Conservation (phyloP, 2,329 filamentous ascomycete species). For the Colletotrichum navitas region DNA sequence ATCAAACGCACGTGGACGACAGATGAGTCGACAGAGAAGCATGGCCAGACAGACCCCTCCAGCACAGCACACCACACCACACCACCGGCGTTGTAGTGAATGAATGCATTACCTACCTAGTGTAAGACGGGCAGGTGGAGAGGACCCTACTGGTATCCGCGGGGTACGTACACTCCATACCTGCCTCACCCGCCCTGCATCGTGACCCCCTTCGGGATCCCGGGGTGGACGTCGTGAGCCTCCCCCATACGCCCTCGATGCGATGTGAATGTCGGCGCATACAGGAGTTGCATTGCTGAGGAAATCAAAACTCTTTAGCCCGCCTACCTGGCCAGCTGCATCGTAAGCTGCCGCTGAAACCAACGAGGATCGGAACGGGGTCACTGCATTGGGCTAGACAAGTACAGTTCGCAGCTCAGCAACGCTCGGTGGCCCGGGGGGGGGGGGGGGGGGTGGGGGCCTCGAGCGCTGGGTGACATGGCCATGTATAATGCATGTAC, state of each 20-base stretch:
- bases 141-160: neutral
- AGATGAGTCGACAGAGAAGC: neutral
- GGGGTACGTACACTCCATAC: neutral
- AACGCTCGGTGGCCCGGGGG: constrained; percentile 7
- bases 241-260: neutral
- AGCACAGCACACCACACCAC: neutral
- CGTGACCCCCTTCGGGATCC: neutral
- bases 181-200: neutral
- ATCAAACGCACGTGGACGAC: constrained; percentile 21
- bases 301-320: constrained; percentile 15
- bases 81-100: neutral
- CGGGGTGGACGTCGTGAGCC: neutral
- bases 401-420: constrained; percentile 7
- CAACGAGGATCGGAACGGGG: constrained; percentile 29
- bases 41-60: neutral
- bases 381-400: constrained; percentile 38
- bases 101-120: too few species aligned
- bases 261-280: constrained; percentile 12
- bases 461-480: constrained; percentile 11
- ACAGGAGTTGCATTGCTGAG: constrained; percentile 5
- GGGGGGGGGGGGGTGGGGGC: neutral
- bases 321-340: constrained; percentile 20
- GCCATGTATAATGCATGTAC: neutral
- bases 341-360: constrained; percentile 40
- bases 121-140: neutral